phyloP scores from a whole-genome alignment of 768 basidiomycete species.

The Tricholomella constricta region DNA sequence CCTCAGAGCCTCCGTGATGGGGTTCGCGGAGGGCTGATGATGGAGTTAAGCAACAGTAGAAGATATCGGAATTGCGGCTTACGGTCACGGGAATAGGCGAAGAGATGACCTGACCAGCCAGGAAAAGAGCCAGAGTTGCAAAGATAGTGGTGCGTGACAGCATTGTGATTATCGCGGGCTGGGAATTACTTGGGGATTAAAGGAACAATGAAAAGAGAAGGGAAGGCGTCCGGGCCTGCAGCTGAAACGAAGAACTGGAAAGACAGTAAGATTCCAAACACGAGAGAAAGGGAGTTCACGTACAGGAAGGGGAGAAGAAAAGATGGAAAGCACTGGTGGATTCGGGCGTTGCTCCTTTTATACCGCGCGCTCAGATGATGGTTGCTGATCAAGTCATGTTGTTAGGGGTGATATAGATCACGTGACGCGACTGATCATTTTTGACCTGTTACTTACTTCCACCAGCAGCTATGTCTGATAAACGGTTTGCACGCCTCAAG shows the following conservation, averaged over 20 bases:
- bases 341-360: slow-evolving; percentile 8
- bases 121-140: slow-evolving; percentile 40
- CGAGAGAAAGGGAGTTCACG: not conserved
- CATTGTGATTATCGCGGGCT: slow-evolving; percentile 39
- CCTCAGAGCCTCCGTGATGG: slow-evolving; percentile 36
- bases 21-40: slow-evolving; percentile 28
- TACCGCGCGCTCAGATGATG: slow-evolving; percentile 6
- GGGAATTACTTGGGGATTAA: slow-evolving; percentile 12
- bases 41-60: slow-evolving; percentile 15
- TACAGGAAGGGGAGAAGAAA: slow-evolving; percentile 15
- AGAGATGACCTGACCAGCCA: slow-evolving; percentile 46
- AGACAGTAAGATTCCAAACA: not conserved
- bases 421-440: no score
- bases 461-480: slow-evolving; percentile 60
- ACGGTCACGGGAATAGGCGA: slow-evolving; percentile 45
- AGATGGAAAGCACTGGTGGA: slow-evolving; percentile 3
- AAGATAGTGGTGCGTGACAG: slow-evolving; percentile 41
- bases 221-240: slow-evolving; percentile 22
- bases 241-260: slow-evolving; percentile 17
- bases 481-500: slow-evolving; percentile 84
- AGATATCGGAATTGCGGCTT: slow-evolving; percentile 15
- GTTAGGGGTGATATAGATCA: slow-evolving; percentile 1
- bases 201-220: slow-evolving; percentile 13
- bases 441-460: not conserved
- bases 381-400: slow-evolving; percentile 14